Evolutionary conservation across 805 yeast species (phyloP), one percentile per base, ranked within the genome.

Genomic region (Maudiozyma saulgeensis): DNA sequence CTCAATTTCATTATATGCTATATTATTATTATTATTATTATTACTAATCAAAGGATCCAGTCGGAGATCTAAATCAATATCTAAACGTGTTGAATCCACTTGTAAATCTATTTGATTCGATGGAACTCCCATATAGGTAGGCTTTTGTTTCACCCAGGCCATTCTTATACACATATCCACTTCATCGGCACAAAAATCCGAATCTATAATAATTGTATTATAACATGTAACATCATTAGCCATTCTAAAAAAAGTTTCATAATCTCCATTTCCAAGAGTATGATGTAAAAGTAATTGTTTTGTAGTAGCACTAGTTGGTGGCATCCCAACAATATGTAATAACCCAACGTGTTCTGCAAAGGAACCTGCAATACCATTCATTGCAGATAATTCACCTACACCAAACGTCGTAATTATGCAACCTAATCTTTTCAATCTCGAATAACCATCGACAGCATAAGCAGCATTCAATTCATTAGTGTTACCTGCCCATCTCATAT

Each of bases 401-500:
- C 96, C 96, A 66, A 75, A 86, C 5, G 96, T 89, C 0, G 74
- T 70, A 32, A 70, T 56, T 8, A 70, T 50, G 25, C 67, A 70
- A 18, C 70, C 71, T 9, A 71, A 52, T 5, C 62, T 55, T 49
- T 69, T 70, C 45, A 70, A 50, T 54, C 89, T 74, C 18, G 93
- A 79, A 59, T 87, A 90, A 6, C 96, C 97, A 63, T 89, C 96
- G 9, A 90, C 89, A 11, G 95, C 85, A 66, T 89, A 89, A 4
- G 95, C 90, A 2, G 95, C 86, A 59, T 89, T 90, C 57, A 90
- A 75, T 69, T 89, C 96, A 62, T 90, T 90, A 64, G 96, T 85
- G 56, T 80, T 78, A 28, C 95, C 95, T 41, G 86, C 77, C 87
- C 95, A 88, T 50, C 79, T 67, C 53, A 84, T 60, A 15, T 67